phyloP scores from a whole-genome alignment of 441 rosid species.

The Aleurites moluccanus region DNA sequence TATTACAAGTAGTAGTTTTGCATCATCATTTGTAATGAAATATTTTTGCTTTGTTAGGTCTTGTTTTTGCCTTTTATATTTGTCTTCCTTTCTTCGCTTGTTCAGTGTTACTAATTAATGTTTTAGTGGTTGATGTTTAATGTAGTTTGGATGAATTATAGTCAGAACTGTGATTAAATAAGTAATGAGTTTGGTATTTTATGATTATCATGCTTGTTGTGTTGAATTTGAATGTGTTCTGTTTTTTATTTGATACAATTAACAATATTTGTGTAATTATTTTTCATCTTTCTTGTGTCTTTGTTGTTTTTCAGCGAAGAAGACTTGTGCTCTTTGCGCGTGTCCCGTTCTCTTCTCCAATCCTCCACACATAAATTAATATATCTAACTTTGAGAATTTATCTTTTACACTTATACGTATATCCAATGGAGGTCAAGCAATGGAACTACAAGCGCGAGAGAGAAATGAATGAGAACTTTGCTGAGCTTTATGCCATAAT shows the following conservation, averaged over 20 bases:
- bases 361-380: slow-evolving; percentile 35
- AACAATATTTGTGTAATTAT: slow-evolving; percentile 1
- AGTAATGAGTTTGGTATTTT: background rate
- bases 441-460: slow-evolving; percentile 94
- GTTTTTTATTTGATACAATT: background rate
- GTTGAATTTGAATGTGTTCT: background rate
- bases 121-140: background rate
- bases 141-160: no score
- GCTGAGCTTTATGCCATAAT: slow-evolving; percentile 94
- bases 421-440: slow-evolving; percentile 85
- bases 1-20: no score
- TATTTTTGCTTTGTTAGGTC: background rate
- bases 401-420: background rate
- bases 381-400: slow-evolving; percentile 12
- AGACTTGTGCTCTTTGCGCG: slow-evolving; percentile 78
- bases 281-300: slow-evolving; percentile 7
- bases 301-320: slow-evolving; percentile 37
- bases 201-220: background rate
- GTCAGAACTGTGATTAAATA: background rate
- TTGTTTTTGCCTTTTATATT: background rate
- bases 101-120: background rate
- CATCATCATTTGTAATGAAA: slow-evolving; percentile 4
- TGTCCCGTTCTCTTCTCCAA: slow-evolving; percentile 99
- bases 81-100: no score
- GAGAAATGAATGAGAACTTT: slow-evolving; percentile 96